Conservation (phyloP, 164 flowering plant species). For the Nelumbo lutea region DNA sequence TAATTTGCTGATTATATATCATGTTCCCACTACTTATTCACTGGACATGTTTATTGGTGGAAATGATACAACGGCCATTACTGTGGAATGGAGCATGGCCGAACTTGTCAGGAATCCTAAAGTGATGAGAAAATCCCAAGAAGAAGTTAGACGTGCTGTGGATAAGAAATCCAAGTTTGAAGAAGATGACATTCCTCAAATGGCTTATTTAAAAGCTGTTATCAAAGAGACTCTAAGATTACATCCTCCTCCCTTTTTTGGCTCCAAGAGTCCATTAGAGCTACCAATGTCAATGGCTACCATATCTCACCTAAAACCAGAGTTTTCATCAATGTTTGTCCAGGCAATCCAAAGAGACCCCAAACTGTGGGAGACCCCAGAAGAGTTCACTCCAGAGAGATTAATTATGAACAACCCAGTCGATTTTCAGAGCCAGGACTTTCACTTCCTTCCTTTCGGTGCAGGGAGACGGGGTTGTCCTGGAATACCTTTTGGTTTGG, state of each 20-base stretch:
- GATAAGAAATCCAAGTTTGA: conserved; percentile 8
- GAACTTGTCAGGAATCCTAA: conserved; percentile 15
- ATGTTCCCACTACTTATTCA: neutral
- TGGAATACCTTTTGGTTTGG: conserved; percentile 3
- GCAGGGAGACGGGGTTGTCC: conserved; percentile 19
- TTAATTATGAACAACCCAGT: neutral
- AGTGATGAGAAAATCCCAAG: conserved; percentile 14
- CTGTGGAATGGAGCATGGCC: conserved; percentile 10
- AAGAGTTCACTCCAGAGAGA: conserved; percentile 16
- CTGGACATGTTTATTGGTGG: conserved; percentile 15
- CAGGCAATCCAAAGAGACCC: conserved; percentile 12
- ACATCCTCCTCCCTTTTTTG: conserved; percentile 7
- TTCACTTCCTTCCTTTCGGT: conserved; percentile 17
- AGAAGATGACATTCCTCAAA: conserved; percentile 6
- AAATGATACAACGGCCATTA: neutral
- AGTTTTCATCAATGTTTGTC: conserved; percentile 9
- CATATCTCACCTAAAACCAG: conserved; percentile 5
- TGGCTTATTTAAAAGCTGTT: conserved; percentile 12
- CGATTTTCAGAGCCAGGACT: conserved; percentile 17
- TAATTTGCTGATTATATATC: no score
- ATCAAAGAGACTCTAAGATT: conserved; percentile 15
- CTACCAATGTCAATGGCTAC: conserved; percentile 5
- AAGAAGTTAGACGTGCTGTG: conserved; percentile 12
- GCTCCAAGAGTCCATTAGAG: neutral
- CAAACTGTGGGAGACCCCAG: conserved; percentile 11